Evolutionary conservation across 2,329 filamentous ascomycete species (phyloP), one percentile per base, ranked within the genome.

Genomic region (Alternaria incomplexa): DNA sequence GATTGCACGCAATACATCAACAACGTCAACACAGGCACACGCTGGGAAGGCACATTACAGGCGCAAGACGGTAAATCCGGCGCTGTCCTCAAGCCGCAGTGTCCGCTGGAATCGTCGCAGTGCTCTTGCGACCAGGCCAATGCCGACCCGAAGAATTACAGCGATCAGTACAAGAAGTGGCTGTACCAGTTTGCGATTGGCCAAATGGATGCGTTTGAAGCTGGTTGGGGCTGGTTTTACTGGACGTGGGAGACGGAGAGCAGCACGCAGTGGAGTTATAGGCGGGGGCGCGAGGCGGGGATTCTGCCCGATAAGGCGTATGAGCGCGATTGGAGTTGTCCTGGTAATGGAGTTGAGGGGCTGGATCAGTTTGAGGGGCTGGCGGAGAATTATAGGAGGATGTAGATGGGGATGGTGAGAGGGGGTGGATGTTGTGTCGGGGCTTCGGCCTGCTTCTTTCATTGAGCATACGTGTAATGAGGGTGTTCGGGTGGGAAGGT

Each of bases 181-280:
- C 84, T 99, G 66, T 87, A 88, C 68, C 92, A 92, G 81, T 98
- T 98, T 81, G 96, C 96, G 6, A 91, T 97, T 81, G 96, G 94
- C 57, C 96, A 99, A 83, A 99, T 99, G 93, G 86, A 90, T 72
- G 92, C 90, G 62, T 99, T 98, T 76, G 95, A 98, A 80, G 89
- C 90, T 66, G 93, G 92, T 6, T 96, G 92, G 90, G 96, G 96
- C 52, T 99, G 96, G 96, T 97, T 97, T 83, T 99, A 99, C 82
- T 99, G 96, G 96, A 98, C 94, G 32, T 97, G 96, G 95, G 88
- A 93, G 81, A 97, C 95, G 28, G 95, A 98, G 83, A 85, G 82
- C 68, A 90, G 91, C 52, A 85, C 89, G 63, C 93, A 97, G 82
- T 99, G 96, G 96, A 97, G 93, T 78, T 97, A 96, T 83, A 89